Evolutionary conservation across 2,329 filamentous ascomycete species (phyloP).

Genomic region (Nothomitra cinnamomea): DNA sequence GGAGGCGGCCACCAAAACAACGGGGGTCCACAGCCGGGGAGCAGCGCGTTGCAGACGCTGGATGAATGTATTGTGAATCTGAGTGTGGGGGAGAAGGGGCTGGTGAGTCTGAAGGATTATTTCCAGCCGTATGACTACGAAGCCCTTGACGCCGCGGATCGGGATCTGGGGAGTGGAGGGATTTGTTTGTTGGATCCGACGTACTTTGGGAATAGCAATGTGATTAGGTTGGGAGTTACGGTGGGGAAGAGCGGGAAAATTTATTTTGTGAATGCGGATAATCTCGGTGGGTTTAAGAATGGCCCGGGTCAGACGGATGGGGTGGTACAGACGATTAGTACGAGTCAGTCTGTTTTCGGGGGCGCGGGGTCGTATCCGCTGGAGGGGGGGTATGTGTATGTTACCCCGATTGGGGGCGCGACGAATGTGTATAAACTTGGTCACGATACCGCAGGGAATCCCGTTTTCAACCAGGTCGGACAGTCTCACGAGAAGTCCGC

Average conservation of each 20-base stretch:
- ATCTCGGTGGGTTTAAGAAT: constrained; percentile 26
- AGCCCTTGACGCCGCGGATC: too few relatives aligned
- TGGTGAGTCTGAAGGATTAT: too few relatives aligned
- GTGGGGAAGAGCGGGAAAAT: constrained; percentile 33
- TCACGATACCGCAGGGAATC: constrained; percentile 16
- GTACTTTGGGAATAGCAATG: constrained; percentile 27
- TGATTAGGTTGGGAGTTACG: constrained; percentile 30
- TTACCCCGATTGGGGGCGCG: constrained; percentile 17
- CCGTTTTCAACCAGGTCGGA: constrained; percentile 19
- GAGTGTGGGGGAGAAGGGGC: too few relatives aligned
- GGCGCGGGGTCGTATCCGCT: constrained; percentile 25
- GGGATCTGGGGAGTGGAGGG: constrained; percentile 14
- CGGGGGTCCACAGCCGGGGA: too few relatives aligned
- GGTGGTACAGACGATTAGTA: constrained; percentile 22
- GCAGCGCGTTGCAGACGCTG: too few relatives aligned
- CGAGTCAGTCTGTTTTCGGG: constrained; percentile 20
- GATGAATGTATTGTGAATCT: too few relatives aligned
- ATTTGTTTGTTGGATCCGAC: constrained; percentile 24
- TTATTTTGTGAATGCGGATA: constrained; percentile 25
- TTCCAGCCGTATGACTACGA: too few relatives aligned
- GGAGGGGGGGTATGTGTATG: constrained; percentile 28
- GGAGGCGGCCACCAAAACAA: too few relatives aligned
- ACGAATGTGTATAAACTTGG: constrained; percentile 20
- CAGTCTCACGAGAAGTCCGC: constrained; percentile 16
- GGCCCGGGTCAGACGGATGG: constrained; percentile 21